Conservation (phyloP, 257 asterid genomes). For the Parsonsia alboflavescens region DNA sequence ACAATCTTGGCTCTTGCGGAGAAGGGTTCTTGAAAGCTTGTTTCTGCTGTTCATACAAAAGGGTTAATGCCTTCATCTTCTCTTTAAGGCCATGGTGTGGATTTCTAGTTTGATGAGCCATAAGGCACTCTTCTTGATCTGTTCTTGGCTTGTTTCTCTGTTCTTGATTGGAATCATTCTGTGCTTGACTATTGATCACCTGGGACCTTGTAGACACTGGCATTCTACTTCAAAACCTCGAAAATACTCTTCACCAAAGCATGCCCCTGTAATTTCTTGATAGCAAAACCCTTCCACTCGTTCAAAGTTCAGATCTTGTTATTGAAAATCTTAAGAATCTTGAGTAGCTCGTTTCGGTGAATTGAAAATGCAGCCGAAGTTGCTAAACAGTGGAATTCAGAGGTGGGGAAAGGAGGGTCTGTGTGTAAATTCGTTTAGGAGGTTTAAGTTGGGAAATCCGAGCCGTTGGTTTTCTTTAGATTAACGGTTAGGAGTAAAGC, state of each 20-base stretch:
- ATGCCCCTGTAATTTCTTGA: conserved; percentile 22
- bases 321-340: conserved; percentile 15
- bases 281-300: conserved; percentile 6
- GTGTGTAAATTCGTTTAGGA: conserved; percentile 7
- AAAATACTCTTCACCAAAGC: conserved; percentile 5
- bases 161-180: conserved; percentile 25
- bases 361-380: conserved; percentile 8
- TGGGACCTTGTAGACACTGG: conserved; percentile 48
- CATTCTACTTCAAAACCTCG: conserved; percentile 23
- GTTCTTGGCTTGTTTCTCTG: conserved; percentile 15
- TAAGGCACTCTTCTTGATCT: conserved; percentile 28
- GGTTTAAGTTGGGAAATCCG: conserved; percentile 17
- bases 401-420: conserved; percentile 2
- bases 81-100: conserved; percentile 61
- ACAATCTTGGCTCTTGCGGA: conserved; percentile 33
- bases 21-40: conserved; percentile 34
- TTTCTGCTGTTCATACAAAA: conserved; percentile 58
- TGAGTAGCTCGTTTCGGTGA: background rate
- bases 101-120: conserved; percentile 29
- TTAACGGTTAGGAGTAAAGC: conserved; percentile 21
- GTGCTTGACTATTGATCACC: conserved; percentile 10
- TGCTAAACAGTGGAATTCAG: conserved; percentile 16
- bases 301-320: conserved; percentile 13
- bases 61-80: conserved; percentile 54
- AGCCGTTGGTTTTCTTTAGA: conserved; percentile 20